Evolutionary conservation across 179 eudicot species (phyloP), one percentile per base, ranked within the genome.

Genomic region (Spinacia oleracea): DNA sequence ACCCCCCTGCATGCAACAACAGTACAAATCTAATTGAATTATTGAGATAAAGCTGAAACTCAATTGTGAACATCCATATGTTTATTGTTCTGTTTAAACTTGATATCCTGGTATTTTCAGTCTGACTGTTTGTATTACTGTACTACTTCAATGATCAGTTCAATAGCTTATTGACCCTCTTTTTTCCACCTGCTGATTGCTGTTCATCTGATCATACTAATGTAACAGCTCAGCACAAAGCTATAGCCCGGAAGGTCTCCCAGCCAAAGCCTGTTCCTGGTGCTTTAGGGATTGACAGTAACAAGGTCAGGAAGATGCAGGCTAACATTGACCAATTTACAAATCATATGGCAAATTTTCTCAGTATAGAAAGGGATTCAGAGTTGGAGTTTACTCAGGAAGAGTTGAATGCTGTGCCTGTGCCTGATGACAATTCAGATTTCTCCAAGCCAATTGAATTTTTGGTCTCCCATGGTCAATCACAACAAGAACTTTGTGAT

Each of bases 361-460:
- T 93, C 34, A 88, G 84, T 23, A 86, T 91, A 46, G 97, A 93
- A 80, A 87, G 97, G 83, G 96, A 93, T 85, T 81, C 91, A 9
- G 97, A 93, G 79, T 75, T 93, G 83, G 97, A 93, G 77, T 91
- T 87, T 78, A 93, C 97, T 73, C 96, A 93, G 82, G 90, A 90
- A 81, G 97, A 93, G 84, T 79, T 93, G 81, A 80, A 93, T 76
- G 96, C 96, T 32, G 89, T 89, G 75, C 91, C 97, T 50, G 83
- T 78, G 31, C 96, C 96, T 16, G 86, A 87, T 70, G 89, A 84
- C 69, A 86, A 76, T 79, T 83, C 89, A 29, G 90, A 87, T 75
- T 77, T 88, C 20, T 50, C 89, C 9, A 89, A 86, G 80, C 96
- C 97, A n/a, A 87, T 82, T 45, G 97, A 93, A 63, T 93, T 89